A percentile compares a stretch with the other conserved stretches of the same genome.
phyloP scores from a whole-genome alignment of 2,329 filamentous ascomycete species.

The Juglanconis sp. region DNA sequence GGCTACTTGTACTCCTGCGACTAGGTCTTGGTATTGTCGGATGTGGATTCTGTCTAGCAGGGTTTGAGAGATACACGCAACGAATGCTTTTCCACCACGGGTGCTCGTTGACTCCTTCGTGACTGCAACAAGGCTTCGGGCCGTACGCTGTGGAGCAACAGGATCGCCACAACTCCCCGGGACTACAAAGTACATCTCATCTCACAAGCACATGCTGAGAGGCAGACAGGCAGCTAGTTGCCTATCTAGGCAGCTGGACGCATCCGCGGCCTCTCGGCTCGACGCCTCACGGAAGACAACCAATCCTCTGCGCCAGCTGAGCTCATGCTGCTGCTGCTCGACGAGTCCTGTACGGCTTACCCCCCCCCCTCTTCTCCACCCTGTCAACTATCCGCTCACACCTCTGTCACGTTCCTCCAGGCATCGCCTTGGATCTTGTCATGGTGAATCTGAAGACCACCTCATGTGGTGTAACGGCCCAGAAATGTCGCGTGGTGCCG shows the following conservation, averaged over 20 bases:
- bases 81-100: neutral
- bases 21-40: neutral
- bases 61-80: no score
- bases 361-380: no score
- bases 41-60: neutral
- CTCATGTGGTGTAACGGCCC: slow-evolving; percentile 5
- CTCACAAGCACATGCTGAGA: no score
- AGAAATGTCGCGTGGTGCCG: no score
- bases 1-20: neutral
- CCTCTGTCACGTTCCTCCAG: no score
- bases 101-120: neutral
- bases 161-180: no score
- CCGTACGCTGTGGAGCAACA: no score
- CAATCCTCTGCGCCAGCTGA: neutral
- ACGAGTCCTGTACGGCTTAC: no score
- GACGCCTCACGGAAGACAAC: neutral
- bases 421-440: no score
- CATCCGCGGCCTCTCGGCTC: neutral
- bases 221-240: neutral
- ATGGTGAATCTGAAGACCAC: neutral
- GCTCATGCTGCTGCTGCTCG: neutral
- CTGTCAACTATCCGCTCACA: no score
- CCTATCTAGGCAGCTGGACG: neutral
- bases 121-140: no score
- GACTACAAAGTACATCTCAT: no score